Conservation (phyloP, 2,329 filamentous ascomycete genomes). For the Peltaster fructicola region DNA sequence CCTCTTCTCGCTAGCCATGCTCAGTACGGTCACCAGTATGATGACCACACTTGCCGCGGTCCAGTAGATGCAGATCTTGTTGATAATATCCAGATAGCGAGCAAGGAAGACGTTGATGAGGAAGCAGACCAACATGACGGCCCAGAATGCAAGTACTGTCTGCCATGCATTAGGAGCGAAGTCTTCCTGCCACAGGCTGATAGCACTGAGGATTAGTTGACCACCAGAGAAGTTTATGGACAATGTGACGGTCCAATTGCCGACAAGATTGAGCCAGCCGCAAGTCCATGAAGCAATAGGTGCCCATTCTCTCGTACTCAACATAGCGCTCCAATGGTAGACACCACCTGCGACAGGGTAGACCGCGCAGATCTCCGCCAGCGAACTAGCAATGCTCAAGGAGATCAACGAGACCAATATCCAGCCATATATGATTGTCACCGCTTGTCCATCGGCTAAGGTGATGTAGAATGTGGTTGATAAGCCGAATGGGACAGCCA, state of each 20-base stretch:
- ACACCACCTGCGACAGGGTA: constrained; percentile 52
- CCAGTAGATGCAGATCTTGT: constrained; percentile 59
- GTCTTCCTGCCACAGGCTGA: constrained; percentile 51
- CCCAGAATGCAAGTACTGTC: constrained; percentile 56
- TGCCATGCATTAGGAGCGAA: constrained; percentile 52
- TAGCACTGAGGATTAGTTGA: constrained; percentile 48
- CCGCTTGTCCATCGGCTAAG: constrained; percentile 48
- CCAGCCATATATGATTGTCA: constrained; percentile 56
- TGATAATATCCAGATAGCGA: constrained; percentile 47
- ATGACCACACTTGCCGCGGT: constrained; percentile 48
- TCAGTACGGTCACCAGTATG: constrained; percentile 47
- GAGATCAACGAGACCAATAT: constrained; percentile 47
- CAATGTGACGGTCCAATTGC: constrained; percentile 51
- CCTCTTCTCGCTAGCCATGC: constrained; percentile 32
- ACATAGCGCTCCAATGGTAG: constrained; percentile 53
- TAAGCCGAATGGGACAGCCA: constrained; percentile 53
- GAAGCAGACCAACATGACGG: constrained; percentile 48
- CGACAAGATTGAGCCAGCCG: constrained; percentile 54
- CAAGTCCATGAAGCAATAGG: constrained; percentile 52
- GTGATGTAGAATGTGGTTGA: constrained; percentile 52
- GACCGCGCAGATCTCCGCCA: constrained; percentile 52
- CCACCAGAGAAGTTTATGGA: constrained; percentile 57
- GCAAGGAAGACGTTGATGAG: constrained; percentile 46
- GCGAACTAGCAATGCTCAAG: constrained; percentile 43
- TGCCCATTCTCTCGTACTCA: constrained; percentile 46